Conservation (phyloP, 2,329 filamentous ascomycete genomes). For the Monilinia laxa region DNA sequence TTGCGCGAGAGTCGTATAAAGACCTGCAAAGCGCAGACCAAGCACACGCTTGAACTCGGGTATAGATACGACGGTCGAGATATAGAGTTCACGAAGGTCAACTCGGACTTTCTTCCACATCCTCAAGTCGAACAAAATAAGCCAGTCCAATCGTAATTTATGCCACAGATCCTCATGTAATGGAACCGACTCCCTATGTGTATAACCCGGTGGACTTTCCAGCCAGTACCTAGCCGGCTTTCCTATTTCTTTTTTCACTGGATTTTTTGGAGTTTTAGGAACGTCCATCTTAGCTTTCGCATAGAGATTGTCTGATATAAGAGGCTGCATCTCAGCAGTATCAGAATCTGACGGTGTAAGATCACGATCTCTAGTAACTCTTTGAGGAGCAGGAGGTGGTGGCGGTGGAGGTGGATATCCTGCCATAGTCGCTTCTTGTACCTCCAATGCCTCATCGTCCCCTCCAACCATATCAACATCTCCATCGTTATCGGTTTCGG, state of each 20-base stretch:
- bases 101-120: constrained; percentile 97
- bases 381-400: constrained; percentile 46
- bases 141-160: constrained; percentile 86
- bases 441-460: constrained; percentile 62
- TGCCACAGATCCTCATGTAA: constrained; percentile 85
- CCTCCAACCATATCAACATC: constrained; percentile 48
- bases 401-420: constrained; percentile 66
- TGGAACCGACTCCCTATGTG: constrained; percentile 59
- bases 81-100: constrained; percentile 88
- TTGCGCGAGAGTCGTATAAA: constrained; percentile 92
- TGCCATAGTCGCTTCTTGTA: constrained; percentile 74
- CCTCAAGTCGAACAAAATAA: constrained; percentile 89
- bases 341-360: constrained; percentile 72
- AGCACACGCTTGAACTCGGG: constrained; percentile 94
- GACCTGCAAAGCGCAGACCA: constrained; percentile 86
- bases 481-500: constrained; percentile 44
- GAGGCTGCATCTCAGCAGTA: constrained; percentile 58
- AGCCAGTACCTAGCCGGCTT: constrained; percentile 81
- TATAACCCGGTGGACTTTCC: constrained; percentile 71
- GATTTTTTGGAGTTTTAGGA: constrained; percentile 74
- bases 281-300: constrained; percentile 68
- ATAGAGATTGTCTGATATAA: constrained; percentile 61
- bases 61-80: constrained; percentile 92
- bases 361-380: constrained; percentile 54
- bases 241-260: constrained; percentile 50